phyloP scores from a whole-genome alignment of 225 moss, liverwort and hornwort species.

The Climacium dendroides region DNA sequence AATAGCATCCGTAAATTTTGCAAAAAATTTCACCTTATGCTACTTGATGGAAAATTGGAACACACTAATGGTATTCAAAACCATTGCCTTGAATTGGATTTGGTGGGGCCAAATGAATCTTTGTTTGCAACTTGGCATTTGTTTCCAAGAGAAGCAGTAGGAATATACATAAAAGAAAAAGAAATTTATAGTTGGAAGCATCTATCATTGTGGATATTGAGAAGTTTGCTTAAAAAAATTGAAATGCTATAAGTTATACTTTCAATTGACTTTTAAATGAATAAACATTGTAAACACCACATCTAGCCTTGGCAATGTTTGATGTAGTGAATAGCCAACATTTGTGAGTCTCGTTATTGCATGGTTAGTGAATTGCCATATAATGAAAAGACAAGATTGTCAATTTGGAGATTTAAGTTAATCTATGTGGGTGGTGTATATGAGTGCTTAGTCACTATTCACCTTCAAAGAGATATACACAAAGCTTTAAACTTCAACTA shows the following conservation, averaged over 20 bases:
- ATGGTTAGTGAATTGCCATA: neutral
- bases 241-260: neutral
- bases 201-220: no score
- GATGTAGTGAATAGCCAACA: neutral
- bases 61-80: neutral
- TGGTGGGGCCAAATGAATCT: neutral
- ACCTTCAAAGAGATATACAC: neutral
- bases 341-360: neutral
- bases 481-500: neutral
- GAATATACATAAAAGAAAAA: neutral
- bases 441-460: neutral
- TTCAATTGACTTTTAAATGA: neutral
- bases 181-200: neutral
- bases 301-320: neutral
- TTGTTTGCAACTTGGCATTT: neutral
- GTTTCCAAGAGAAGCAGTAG: neutral
- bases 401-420: neutral
- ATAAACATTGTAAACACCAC: neutral
- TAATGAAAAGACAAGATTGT: neutral
- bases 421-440: fast-evolving
- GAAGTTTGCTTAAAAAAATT: neutral
- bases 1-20: neutral
- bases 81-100: neutral
- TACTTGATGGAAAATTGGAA: neutral
- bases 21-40: fast-evolving